Base-by-base conservation (phyloP, 768 basidiomycete species). In the Kwoniella bestiolae region DNA sequence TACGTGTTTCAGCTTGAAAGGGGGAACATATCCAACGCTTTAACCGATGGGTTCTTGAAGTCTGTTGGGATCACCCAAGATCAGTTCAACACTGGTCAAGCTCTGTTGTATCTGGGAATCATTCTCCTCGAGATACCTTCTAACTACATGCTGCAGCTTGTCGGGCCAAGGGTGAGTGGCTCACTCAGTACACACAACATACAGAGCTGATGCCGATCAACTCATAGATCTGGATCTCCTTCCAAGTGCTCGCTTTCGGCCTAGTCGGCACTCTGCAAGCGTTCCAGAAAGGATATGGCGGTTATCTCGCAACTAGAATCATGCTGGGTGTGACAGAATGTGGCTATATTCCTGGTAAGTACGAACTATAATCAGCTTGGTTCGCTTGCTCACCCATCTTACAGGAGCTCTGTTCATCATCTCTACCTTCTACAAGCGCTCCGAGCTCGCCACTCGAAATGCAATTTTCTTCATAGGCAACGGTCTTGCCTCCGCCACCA, bases 21-120 rank as follows among this genome's bases (percentile, higher is more conserved):
- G 34, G 78, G 76, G 0, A 79, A 79, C 56, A 71, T 78, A 41
- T 52, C 66, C 6, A 78, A 79, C 59, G 78, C 75, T n/a, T 52
- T 78, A 18, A 78, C 75, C 1, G 77, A 75, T 49, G 66, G 62
- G 3, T 67, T 76, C 25, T 53, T 76, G 23, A 66, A 71, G 32
- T 63, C 76, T n/a, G 68, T 79, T n/a, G 78, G 76, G 0, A 78
- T 81, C 51, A 72, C 66, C 14, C 78, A 79, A 51, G 68, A 79
- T 34, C 74, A 78, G 38, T 76, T 74, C 70, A 77, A 77, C 64
- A 73, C 70, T 14, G 78, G 78, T 26, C 77, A 76, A 49, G 65
- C 65, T 1, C 60, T 80, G 4, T 60, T 80, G 8, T 78, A 69
- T 44, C 50, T 74, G 23, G 77, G 77, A 49, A 80, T 80, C 64